Conservation (phyloP, 305 asterid genomes). For the Salvia sclarea region DNA sequence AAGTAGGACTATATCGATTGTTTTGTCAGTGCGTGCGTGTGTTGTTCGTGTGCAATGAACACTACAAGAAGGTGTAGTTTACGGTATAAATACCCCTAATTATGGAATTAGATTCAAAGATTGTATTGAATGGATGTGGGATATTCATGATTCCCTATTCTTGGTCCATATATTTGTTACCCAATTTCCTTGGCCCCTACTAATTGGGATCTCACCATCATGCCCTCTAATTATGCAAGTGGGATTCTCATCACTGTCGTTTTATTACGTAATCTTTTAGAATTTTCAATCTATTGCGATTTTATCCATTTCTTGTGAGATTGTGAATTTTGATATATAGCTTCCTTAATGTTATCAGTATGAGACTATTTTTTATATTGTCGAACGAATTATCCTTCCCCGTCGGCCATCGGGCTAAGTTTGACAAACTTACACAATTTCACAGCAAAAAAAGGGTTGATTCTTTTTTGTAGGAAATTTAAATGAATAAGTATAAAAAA, state of each 20-base stretch:
- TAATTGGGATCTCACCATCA: slow-evolving; percentile 26
- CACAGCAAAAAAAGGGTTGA: not conserved
- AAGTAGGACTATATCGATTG: not conserved
- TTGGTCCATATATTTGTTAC: slow-evolving; percentile 43
- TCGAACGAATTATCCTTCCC: not conserved
- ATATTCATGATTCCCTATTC: slow-evolving; percentile 22
- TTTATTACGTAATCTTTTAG: not conserved
- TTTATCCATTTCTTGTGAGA: not conserved
- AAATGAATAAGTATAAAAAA: not conserved
- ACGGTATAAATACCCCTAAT: not conserved
- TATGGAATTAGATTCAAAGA: not conserved
- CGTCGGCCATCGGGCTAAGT: no score
- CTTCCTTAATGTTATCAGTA: not conserved
- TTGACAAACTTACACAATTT: not conserved
- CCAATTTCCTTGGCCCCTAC: slow-evolving; percentile 42
- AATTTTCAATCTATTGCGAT: not conserved
- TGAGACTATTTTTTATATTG: not conserved
- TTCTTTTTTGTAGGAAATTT: not conserved
- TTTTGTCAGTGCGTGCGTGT: not conserved
- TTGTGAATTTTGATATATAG: not conserved
- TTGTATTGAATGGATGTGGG: slow-evolving; percentile 27
- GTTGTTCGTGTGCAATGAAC: not conserved
- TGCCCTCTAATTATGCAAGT: not conserved
- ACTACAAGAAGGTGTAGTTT: not conserved
- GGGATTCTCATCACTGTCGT: not conserved